Evolutionary conservation across 2,329 filamentous ascomycete species (phyloP).

Genomic region (Colletotrichum zoysiae): DNA sequence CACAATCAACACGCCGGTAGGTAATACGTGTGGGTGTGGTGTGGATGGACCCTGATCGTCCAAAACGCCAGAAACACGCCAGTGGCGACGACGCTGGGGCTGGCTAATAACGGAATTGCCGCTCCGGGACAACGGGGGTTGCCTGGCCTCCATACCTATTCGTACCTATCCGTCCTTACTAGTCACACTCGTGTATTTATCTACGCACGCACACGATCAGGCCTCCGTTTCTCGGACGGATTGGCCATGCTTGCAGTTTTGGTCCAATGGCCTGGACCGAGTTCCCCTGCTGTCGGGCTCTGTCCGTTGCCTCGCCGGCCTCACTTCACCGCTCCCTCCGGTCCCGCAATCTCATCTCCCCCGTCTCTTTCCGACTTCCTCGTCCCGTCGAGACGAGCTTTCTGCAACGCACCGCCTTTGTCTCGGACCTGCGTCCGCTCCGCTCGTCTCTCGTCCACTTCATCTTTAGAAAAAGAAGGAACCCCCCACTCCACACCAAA

Average conservation of each 20-base stretch:
- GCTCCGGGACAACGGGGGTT: conserved; percentile 21
- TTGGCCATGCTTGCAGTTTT: conserved; percentile 16
- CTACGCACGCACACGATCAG: background rate
- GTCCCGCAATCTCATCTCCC: conserved; percentile 11
- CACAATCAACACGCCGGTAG: background rate
- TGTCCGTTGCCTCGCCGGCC: conserved; percentile 33
- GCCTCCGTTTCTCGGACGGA: background rate
- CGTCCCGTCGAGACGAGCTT: background rate
- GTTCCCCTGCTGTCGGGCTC: conserved; percentile 9
- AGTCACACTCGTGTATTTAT: no score
- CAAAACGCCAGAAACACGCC: conserved; percentile 34
- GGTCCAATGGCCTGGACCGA: conserved; percentile 19
- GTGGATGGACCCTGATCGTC: conserved; percentile 42
- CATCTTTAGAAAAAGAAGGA: no score
- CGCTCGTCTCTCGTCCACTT: background rate
- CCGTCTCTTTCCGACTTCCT: background rate
- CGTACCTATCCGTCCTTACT: no score
- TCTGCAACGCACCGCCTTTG: background rate
- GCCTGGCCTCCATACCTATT: no score
- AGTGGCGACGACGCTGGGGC: conserved; percentile 26
- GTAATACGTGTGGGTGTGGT: no score
- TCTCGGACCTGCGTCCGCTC: background rate
- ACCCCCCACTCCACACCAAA: no score
- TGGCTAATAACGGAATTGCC: conserved; percentile 16
- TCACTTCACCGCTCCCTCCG: conserved; percentile 19